These are phyloP conservation scores for Pseudogymnoascus sp. DNA, from an alignment of 2,329 filamentous ascomycete genomes.

Conservation along the genomic window DNA sequence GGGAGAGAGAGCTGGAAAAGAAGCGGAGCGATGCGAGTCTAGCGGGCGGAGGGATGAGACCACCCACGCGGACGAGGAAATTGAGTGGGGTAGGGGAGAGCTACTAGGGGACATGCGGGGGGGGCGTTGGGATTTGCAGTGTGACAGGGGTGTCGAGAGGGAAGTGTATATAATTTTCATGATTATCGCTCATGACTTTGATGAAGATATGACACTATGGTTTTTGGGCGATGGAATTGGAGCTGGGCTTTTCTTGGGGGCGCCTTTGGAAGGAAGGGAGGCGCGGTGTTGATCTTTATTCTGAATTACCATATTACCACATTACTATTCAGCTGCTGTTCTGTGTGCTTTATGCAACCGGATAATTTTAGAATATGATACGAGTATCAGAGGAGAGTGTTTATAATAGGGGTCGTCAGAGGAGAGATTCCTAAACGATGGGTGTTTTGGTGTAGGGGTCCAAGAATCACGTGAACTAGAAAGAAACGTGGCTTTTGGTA, in stretches of 20 bases:
- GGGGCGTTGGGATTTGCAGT: slow-evolving; percentile 2
- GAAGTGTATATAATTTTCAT: slow-evolving; percentile 4
- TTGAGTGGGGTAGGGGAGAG: slow-evolving; percentile 49
- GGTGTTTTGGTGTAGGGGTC: background rate
- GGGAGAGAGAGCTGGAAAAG: slow-evolving; percentile 18
- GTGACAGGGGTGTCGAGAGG: background rate
- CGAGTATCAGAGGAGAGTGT: background rate
- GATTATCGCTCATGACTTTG: slow-evolving; percentile 9
- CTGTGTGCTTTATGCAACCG: background rate
- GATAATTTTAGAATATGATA: background rate
- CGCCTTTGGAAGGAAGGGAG: background rate
- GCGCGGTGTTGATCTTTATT: background rate
- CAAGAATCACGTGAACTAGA: background rate
- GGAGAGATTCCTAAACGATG: background rate
- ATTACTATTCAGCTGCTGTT: background rate
- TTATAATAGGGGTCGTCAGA: background rate
- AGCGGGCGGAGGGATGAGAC: slow-evolving; percentile 21
- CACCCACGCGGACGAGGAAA: slow-evolving; percentile 33
- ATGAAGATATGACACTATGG: slow-evolving; percentile 7
- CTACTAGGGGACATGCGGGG: slow-evolving; percentile 33
- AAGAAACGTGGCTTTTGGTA: background rate
- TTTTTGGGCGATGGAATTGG: slow-evolving; percentile 6
- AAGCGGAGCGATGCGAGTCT: background rate
- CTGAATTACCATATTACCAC: background rate
- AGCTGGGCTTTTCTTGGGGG: background rate